Conservation (phyloP, 768 basidiomycete species). For the Tricholoma sp. region DNA sequence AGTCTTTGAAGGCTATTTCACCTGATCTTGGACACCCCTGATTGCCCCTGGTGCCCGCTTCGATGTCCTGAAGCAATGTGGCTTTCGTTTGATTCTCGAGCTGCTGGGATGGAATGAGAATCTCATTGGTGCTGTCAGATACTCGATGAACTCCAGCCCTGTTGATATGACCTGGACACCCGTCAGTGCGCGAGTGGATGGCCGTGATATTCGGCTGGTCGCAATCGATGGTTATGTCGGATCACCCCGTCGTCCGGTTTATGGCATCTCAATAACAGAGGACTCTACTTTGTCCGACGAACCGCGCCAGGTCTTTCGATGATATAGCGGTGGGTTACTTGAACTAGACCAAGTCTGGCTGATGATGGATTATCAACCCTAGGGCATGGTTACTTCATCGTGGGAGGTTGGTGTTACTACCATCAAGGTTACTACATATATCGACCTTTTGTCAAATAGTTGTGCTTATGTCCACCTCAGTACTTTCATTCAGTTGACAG, state of each 20-base stretch:
- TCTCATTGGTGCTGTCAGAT: too few species aligned
- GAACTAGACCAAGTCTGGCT: too few species aligned
- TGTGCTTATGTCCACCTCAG: not conserved
- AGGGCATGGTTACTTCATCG: not conserved
- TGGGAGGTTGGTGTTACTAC: not conserved
- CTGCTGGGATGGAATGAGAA: too few species aligned
- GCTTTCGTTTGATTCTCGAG: too few species aligned
- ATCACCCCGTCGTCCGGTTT: not conserved
- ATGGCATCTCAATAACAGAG: not conserved
- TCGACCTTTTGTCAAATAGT: not conserved
- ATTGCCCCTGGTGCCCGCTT: too few species aligned
- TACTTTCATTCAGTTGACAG: not conserved
- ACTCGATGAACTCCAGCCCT: too few species aligned
- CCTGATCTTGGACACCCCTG: too few species aligned
- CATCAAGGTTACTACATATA: not conserved
- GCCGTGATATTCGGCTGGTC: not conserved
- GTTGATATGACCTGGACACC: too few species aligned
- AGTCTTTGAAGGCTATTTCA: too few species aligned
- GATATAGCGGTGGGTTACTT: too few species aligned
- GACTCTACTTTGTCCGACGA: not conserved
- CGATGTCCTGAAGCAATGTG: too few species aligned
- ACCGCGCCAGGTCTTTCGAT: not conserved
- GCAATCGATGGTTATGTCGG: not conserved
- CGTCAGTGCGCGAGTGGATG: not conserved
- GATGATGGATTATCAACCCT: too few species aligned